Evolutionary conservation across 139 green algal species (phyloP).

Genomic region (Micractinium conductrix): DNA sequence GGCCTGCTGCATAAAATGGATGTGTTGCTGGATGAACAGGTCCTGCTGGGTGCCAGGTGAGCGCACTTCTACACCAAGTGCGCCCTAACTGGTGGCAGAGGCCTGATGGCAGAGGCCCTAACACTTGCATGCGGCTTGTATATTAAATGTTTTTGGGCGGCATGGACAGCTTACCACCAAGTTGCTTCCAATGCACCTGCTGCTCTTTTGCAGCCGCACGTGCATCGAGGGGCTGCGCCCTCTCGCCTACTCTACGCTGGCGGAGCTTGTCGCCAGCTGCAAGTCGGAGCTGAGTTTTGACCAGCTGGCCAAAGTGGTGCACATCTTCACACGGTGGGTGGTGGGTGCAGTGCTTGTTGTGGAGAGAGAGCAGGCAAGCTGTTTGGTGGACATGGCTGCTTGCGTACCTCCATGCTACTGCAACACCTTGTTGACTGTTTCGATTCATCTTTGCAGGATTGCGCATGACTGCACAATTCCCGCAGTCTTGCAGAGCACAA

Average conservation of each 20-base stretch:
- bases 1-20: conserved; percentile 53
- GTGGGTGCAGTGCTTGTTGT: not conserved
- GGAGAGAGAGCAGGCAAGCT: not conserved
- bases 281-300: conserved; percentile 66
- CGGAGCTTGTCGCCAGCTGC: conserved; percentile 82
- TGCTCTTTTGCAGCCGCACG: conserved; percentile 38
- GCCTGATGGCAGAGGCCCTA: not conserved
- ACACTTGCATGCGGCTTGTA: not conserved
- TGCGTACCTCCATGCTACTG: too few relatives aligned
- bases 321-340: conserved; percentile 66
- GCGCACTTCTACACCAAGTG: too few relatives aligned
- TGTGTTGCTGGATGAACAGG: conserved; percentile 78
- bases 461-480: conserved; percentile 71
- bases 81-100: too few relatives aligned
- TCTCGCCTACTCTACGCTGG: conserved; percentile 80
- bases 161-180: not conserved
- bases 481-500: conserved; percentile 76
- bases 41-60: conserved; percentile 72
- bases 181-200: not conserved
- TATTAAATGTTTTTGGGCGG: not conserved
- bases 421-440: not conserved
- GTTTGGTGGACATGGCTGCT: not conserved
- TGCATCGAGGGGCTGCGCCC: conserved; percentile 81
- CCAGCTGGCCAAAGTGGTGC: conserved; percentile 73
- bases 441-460: conserved; percentile 44